Evolutionary conservation across 140 eudicot species (phyloP).

Genomic region (Ambrosia hybrid): DNA sequence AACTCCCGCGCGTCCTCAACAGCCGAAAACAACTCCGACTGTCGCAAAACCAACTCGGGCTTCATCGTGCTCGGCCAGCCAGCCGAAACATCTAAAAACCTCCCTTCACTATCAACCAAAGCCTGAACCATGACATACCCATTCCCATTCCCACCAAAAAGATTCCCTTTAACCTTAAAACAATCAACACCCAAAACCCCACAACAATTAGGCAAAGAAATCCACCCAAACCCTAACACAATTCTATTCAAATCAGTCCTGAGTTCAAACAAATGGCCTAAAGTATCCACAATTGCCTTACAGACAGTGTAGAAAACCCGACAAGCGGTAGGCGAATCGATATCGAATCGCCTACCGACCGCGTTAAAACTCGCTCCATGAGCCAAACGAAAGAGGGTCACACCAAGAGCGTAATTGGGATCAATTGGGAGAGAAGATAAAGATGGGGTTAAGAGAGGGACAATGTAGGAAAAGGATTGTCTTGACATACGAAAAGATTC

Average conservation of each 20-base stretch:
- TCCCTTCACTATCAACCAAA: constrained; percentile 73
- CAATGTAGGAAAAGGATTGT: constrained; percentile 51
- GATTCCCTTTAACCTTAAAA: constrained; percentile 50
- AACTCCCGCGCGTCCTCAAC: constrained; percentile 58
- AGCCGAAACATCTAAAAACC: constrained; percentile 81
- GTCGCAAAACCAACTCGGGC: constrained; percentile 45
- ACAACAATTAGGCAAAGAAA: constrained; percentile 74
- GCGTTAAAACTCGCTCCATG: constrained; percentile 54
- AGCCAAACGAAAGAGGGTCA: constrained; percentile 59
- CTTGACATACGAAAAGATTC: constrained; percentile 56
- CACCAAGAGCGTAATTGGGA: constrained; percentile 54
- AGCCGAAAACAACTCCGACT: constrained; percentile 56
- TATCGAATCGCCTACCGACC: constrained; percentile 49
- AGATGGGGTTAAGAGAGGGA: constrained; percentile 42
- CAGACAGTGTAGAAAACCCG: constrained; percentile 60
- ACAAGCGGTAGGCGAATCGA: constrained; percentile 52
- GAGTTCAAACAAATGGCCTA: constrained; percentile 61
- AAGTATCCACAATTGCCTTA: constrained; percentile 56
- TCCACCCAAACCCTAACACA: constrained; percentile 65
- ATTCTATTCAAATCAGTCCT: constrained; percentile 57
- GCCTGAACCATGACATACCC: constrained; percentile 78
- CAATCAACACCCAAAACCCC: constrained; percentile 67
- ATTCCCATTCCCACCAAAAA: constrained; percentile 40
- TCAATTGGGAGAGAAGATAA: constrained; percentile 41
- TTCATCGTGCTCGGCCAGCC: constrained; percentile 72